A percentile compares a stretch with the other conserved stretches of the same genome.
Conservation (phyloP, 805 yeast species). For the Kregervanrija fluxuum region DNA sequence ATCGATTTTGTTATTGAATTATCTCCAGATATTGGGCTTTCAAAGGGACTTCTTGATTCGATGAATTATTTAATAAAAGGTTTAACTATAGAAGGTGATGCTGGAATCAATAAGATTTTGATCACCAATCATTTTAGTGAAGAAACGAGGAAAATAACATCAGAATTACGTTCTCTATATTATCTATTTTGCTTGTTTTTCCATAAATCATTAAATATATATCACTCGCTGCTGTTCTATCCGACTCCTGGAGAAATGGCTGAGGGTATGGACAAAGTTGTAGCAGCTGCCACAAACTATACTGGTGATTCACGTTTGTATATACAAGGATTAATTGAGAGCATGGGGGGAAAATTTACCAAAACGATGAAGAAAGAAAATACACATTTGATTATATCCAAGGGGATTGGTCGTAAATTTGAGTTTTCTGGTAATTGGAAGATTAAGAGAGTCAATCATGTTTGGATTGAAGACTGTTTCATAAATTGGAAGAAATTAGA, state of each 20-base stretch:
- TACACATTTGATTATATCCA: slow-evolving; percentile 66
- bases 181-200: slow-evolving; percentile 73
- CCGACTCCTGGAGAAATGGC: slow-evolving; percentile 55
- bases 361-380: slow-evolving; percentile 53
- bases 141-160: too few species aligned
- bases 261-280: slow-evolving; percentile 44
- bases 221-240: slow-evolving; percentile 48
- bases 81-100: too few species aligned
- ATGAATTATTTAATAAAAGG: too few species aligned
- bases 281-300: slow-evolving; percentile 69
- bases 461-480: slow-evolving; percentile 85
- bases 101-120: too few species aligned
- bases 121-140: too few species aligned
- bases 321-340: slow-evolving; percentile 51
- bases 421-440: slow-evolving; percentile 68
- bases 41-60: too few species aligned
- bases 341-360: slow-evolving; percentile 74
- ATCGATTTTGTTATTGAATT: background rate
- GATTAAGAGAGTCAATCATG: slow-evolving; percentile 61
- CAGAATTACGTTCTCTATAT: slow-evolving; percentile 39
- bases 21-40: too few species aligned
- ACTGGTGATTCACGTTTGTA: slow-evolving; percentile 80
- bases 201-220: slow-evolving; percentile 51
- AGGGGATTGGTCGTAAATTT: slow-evolving; percentile 65
- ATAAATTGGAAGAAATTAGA: slow-evolving; percentile 51